Evolutionary conservation across 1,284 basidiomycete genomes (phyloP).

Genomic region (Cryptococcus sp.): DNA sequence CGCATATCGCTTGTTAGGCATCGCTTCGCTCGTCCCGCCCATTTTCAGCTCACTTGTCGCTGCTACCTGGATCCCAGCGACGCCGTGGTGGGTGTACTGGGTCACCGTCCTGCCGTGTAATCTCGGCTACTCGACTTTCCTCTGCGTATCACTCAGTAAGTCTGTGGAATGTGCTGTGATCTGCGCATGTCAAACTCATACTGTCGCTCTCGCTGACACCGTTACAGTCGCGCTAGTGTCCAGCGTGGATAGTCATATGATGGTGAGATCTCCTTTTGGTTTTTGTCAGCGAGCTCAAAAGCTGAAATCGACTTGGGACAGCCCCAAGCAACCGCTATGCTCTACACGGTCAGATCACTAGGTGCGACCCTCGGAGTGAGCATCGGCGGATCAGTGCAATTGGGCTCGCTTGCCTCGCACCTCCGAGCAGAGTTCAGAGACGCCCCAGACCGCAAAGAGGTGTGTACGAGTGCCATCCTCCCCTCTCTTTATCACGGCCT

Average conservation of each 20-base stretch:
- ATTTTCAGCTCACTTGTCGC: slow-evolving; percentile 37
- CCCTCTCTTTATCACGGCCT: background rate
- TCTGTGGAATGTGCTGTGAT: background rate
- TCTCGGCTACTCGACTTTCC: slow-evolving; percentile 51
- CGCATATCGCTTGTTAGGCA: slow-evolving; percentile 41
- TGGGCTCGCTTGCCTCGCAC: slow-evolving; percentile 37
- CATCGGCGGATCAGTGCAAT: slow-evolving; percentile 47
- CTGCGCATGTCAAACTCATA: slow-evolving; percentile 1
- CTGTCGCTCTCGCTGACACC: background rate
- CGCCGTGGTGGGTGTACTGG: slow-evolving; percentile 47
- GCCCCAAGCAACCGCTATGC: slow-evolving; percentile 52
- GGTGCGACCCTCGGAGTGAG: slow-evolving; percentile 51
- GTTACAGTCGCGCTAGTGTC: slow-evolving; percentile 47
- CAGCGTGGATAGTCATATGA: slow-evolving; percentile 43
- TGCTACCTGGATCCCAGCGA: slow-evolving; percentile 39
- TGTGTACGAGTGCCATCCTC: slow-evolving; percentile 7
- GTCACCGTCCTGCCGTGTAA: slow-evolving; percentile 45
- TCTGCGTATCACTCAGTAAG: slow-evolving; percentile 46
- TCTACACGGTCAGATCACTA: slow-evolving; percentile 50
- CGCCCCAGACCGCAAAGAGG: slow-evolving; percentile 21
- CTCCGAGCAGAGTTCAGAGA: slow-evolving; percentile 22
- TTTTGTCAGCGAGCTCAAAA: too few species aligned
- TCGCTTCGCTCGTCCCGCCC: slow-evolving; percentile 39
- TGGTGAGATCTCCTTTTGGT: slow-evolving; percentile 34
- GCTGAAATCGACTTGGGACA: slow-evolving; percentile 14